Evolutionary conservation across 2,329 filamentous ascomycete genomes (phyloP), one percentile per base, ranked within the genome.

Genomic region (Orbilia javanica): DNA sequence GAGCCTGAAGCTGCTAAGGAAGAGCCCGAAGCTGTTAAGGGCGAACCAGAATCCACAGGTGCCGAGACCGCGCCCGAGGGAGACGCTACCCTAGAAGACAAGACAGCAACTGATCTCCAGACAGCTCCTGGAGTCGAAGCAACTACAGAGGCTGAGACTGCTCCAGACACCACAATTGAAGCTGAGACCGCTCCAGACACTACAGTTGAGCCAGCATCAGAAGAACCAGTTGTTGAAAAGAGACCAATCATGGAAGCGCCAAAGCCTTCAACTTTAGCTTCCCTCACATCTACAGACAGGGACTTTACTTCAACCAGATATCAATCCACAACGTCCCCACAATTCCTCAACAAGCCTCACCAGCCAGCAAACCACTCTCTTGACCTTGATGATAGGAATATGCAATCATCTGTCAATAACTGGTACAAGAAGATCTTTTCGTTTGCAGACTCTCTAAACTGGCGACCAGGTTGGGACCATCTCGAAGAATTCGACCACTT

Each of bases 381-480:
- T 5, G 73, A 77, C 27, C 73, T 77, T 2, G 73, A 77, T 13
- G 73, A 77, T 15, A 67, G 73, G 13, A 77, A 77, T 20, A 77
- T 77, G 73, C 73, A 77, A 52, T 77, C 73, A 5, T 77, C 73
- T 4, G 62, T 77, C 15, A 77, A 71, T 15, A 77, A 77, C n/a
- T 77, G 73, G 73, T 77, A 71, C 15, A 71, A 71, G 34, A 77
- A 77, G 57, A 46, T 77, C 25, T 71, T 39, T 31, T 71, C 66
- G 4, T 77, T 77, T 20, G 57, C 73, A 18, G 73, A 77, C 4
- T 71, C 66, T 27, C 60, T 77, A n/a, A 71, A 71, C 42, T 77
- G 73, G 73, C 46, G 73, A 53, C 73, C 66, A 13, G 73, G 73
- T 27, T 77, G 73, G 73, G 73, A 77, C 6, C 53, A 77, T 22